These are phyloP conservation scores for Russula brevipes DNA, from an alignment of 768 basidiomycete species.

Conservation along the genomic window DNA sequence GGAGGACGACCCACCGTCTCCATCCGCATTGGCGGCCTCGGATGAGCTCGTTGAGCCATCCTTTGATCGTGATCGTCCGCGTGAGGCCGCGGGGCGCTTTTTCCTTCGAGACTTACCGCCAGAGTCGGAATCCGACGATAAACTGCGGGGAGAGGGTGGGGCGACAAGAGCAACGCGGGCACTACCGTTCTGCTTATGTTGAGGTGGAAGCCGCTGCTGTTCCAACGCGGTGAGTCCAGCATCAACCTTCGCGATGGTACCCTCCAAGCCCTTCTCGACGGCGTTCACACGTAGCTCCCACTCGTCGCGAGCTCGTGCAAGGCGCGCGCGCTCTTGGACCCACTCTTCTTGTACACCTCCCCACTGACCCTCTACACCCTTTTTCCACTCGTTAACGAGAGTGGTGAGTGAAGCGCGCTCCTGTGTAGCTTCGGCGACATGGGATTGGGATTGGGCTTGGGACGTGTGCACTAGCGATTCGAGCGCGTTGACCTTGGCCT, in stretches of 20 bases:
- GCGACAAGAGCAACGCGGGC: constrained; percentile 56
- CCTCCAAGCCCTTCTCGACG: constrained; percentile 52
- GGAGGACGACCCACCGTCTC: constrained; percentile 24
- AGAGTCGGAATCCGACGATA: constrained; percentile 53
- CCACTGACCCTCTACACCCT: constrained; percentile 76
- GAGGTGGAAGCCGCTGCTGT: constrained; percentile 31
- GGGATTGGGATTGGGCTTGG: constrained; percentile 38
- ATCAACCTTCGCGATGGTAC: constrained; percentile 37
- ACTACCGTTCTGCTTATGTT: constrained; percentile 31
- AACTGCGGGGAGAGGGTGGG: constrained; percentile 70
- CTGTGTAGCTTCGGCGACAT: constrained; percentile 32
- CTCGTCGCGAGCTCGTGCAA: constrained; percentile 69
- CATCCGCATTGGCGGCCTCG: constrained; percentile 20
- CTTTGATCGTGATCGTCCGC: constrained; percentile 24
- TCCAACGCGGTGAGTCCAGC: constrained; percentile 34
- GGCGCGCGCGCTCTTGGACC: constrained; percentile 71
- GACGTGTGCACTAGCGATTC: constrained; percentile 59
- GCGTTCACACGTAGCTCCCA: constrained; percentile 62
- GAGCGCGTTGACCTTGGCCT: constrained; percentile 62
- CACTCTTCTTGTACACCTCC: constrained; percentile 72
- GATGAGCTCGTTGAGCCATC: constrained; percentile 25
- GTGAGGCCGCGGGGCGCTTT: constrained; percentile 23
- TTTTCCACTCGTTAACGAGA: constrained; percentile 68
- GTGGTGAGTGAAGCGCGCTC: constrained; percentile 49
- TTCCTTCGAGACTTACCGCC: constrained; percentile 20